Evolutionary conservation across 164 flowering plant genomes (phyloP).

Genomic region (Annona squamosa): DNA sequence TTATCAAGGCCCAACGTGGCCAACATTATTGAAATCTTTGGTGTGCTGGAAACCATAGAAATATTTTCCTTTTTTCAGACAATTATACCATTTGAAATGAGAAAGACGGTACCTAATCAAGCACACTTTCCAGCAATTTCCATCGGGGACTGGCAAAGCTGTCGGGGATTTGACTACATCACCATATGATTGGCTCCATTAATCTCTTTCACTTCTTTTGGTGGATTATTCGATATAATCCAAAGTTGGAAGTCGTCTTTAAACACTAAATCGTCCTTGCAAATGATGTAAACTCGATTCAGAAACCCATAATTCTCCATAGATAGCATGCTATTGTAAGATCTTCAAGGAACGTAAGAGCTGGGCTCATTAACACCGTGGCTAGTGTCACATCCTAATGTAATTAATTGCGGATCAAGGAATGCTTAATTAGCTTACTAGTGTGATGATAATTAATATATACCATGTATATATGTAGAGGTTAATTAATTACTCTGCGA

Average conservation of each 20-base stretch:
- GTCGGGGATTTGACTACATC: constrained; percentile 35
- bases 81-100: too few relatives aligned
- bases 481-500: too few relatives aligned
- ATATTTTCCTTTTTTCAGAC: too few relatives aligned
- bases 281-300: constrained; percentile 11
- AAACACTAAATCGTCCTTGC: constrained; percentile 10
- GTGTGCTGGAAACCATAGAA: too few relatives aligned
- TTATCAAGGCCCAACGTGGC: too few relatives aligned
- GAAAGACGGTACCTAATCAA: neutral
- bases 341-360: constrained; percentile 3
- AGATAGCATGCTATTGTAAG: constrained; percentile 8
- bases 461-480: neutral
- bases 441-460: neutral
- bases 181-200: constrained; percentile 27
- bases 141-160: constrained; percentile 17
- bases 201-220: constrained; percentile 27
- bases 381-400: constrained; percentile 16
- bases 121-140: constrained; percentile 11
- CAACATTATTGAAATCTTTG: too few relatives aligned
- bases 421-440: too few relatives aligned
- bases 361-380: constrained; percentile 7
- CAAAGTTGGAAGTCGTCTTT: constrained; percentile 19
- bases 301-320: constrained; percentile 14
- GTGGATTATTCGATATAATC: constrained; percentile 21
- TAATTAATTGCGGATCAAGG: too few relatives aligned